Evolutionary conservation across 208 protist genomes (phyloP).

Genomic region (Herpetomonas tarakana): DNA sequence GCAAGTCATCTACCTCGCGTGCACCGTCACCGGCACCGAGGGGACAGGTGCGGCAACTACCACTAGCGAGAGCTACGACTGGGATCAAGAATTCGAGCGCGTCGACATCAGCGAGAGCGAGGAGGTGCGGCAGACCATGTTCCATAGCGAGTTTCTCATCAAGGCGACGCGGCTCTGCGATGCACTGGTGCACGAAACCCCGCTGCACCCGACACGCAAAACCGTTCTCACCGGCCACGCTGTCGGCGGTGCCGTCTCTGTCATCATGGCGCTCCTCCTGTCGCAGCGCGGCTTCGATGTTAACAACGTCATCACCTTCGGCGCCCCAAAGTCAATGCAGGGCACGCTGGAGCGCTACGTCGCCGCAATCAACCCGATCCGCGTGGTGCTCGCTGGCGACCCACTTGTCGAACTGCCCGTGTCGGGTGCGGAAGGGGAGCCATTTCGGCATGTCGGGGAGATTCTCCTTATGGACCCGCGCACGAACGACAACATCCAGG

Average conservation of each 20-base stretch:
- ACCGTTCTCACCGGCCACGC: conserved; percentile 81
- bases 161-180: conserved; percentile 56
- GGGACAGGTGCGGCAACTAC: too few relatives aligned
- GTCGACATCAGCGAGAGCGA: conserved; percentile 71
- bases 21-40: conserved; percentile 9
- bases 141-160: conserved; percentile 58
- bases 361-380: conserved; percentile 64
- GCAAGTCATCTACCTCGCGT: conserved; percentile 75
- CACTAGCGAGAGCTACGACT: conserved; percentile 51
- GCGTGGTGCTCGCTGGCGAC: conserved; percentile 76
- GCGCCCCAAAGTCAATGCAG: conserved; percentile 61
- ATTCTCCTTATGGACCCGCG: conserved; percentile 54
- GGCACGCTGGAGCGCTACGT: conserved; percentile 63
- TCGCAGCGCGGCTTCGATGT: conserved; percentile 64
- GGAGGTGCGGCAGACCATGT: conserved; percentile 61
- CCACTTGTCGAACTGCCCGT: conserved; percentile 79
- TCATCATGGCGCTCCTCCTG: conserved; percentile 52
- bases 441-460: conserved; percentile 80
- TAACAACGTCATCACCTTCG: conserved; percentile 71
- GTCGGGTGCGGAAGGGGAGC: conserved; percentile 61
- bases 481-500: background rate
- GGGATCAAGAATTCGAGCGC: conserved; percentile 58
- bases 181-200: conserved; percentile 54
- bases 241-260: conserved; percentile 63
- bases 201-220: conserved; percentile 62